Evolutionary conservation across 495 filamentous ascomycete species (phyloP), one percentile per base, ranked within the genome.

Genomic region (Oidiodendron maius): DNA sequence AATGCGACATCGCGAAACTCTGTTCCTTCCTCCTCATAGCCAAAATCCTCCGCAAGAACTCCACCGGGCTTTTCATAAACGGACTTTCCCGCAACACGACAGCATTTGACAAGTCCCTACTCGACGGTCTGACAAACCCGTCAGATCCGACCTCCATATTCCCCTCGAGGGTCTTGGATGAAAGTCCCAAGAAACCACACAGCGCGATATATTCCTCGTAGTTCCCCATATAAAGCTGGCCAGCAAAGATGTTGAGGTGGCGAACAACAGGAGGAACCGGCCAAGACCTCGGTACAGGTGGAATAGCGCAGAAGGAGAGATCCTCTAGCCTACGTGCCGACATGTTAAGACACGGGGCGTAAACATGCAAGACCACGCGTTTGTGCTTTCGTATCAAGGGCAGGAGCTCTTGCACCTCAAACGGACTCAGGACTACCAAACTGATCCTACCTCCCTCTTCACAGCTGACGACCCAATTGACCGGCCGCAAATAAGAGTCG

Each of bases 191-290:
- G 48, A 75, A 80, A 0, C 62, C 50, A 50, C 78, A 85, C 1
- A 79, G 37, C 8, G 55, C 46, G 9, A 64, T 35, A 55, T 86
- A 88, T 38, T 84, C 71, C 2, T 61, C 44, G 43, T 70, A 78
- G 1, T 67, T 68, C 11, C 44, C 45, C 6, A 88, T 61, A 59
- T 84, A 88, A 0, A 87, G 68, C 48, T 83, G 77, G 9, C 84
- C 83, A 0, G 84, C 69, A 54, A 87, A 88, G 4, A 88, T 66
- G 51, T 83, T 82, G 11, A 87, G 68, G 41, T 82, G 68, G 2
- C 65, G 58, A 1, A 64, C 36, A 17, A 74, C 49, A 0, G 52
- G 35, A 15, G 44, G 60, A 55, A 17, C 53, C 32, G 30, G 44
- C 42, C n/a, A 60, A 44, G 15, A 13, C 28, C 36, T 10, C 15